Conservation (phyloP, 2,329 filamentous ascomycete genomes). For the Fusarium sp. region DNA sequence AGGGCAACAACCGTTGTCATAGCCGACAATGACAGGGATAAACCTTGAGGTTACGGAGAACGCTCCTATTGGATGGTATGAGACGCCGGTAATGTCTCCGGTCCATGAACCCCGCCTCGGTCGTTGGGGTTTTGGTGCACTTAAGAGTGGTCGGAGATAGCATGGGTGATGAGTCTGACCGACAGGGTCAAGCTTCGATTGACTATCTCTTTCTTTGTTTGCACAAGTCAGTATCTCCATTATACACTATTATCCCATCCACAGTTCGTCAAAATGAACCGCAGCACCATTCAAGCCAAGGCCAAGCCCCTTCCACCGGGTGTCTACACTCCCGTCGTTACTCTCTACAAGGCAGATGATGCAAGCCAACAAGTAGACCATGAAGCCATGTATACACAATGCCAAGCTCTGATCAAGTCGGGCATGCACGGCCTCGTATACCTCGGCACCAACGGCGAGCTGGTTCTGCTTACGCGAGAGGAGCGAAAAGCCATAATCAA, state of each 20-base stretch:
- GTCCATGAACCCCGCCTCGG: neutral
- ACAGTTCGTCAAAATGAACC: constrained; percentile 39
- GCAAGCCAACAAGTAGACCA: constrained; percentile 56
- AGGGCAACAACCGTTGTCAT: neutral
- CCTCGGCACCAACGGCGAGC: constrained; percentile 60
- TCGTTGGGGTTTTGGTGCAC: constrained; percentile 2
- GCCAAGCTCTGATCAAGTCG: constrained; percentile 54
- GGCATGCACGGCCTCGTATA: constrained; percentile 60
- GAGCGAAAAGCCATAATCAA: constrained; percentile 56
- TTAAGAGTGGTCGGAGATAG: constrained; percentile 21
- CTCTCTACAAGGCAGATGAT: constrained; percentile 56
- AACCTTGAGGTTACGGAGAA: constrained; percentile 8
- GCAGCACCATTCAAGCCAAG: constrained; percentile 50
- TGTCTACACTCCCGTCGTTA: constrained; percentile 60
- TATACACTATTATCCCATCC: neutral
- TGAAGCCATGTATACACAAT: constrained; percentile 58
- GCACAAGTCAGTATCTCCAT: neutral
- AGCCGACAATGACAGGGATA: neutral
- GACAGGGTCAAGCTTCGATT: neutral
- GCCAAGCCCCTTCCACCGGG: constrained; percentile 54
- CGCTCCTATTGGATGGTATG: constrained; percentile 5
- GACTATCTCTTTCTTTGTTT: neutral
- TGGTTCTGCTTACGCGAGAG: constrained; percentile 54
- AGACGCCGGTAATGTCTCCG: constrained; percentile 10
- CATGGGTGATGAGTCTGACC: neutral